phyloP scores from a whole-genome alignment of 2,329 filamentous ascomycete genomes.

The Cryphonectria naterciae region DNA sequence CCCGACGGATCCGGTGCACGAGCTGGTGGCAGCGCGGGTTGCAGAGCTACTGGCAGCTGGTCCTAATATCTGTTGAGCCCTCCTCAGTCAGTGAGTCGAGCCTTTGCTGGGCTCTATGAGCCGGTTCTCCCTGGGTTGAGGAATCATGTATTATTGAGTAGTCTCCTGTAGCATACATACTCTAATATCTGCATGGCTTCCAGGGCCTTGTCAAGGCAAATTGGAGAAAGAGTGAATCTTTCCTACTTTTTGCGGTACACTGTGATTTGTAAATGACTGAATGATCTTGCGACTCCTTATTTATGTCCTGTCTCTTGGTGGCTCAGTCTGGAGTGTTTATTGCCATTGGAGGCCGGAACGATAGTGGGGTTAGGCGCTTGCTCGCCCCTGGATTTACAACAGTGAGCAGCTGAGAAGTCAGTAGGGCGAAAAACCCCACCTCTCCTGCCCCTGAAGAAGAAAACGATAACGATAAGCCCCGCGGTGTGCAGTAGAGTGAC shows the following conservation, averaged over 20 bases:
- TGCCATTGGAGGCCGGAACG: too few relatives aligned
- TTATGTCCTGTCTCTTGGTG: neutral
- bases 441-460: neutral
- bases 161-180: neutral
- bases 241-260: neutral
- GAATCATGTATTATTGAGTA: neutral
- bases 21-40: conserved; percentile 58
- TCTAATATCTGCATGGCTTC: neutral
- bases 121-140: too few relatives aligned
- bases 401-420: neutral
- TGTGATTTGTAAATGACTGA: neutral
- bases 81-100: neutral
- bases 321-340: neutral
- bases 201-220: neutral
- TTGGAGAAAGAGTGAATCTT: neutral
- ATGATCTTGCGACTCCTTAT: neutral
- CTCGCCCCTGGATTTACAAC: neutral
- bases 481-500: conserved; percentile 2
- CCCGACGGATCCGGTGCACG: conserved; percentile 66
- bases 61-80: conserved; percentile 42
- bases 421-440: neutral
- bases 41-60: conserved; percentile 43
- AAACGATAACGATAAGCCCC: conserved; percentile 21
- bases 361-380: neutral
- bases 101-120: neutral